These are phyloP conservation scores for Phytophthora tentaculata DNA, from an alignment of 352 stramenopile genomes.

Conservation along the genomic window DNA sequence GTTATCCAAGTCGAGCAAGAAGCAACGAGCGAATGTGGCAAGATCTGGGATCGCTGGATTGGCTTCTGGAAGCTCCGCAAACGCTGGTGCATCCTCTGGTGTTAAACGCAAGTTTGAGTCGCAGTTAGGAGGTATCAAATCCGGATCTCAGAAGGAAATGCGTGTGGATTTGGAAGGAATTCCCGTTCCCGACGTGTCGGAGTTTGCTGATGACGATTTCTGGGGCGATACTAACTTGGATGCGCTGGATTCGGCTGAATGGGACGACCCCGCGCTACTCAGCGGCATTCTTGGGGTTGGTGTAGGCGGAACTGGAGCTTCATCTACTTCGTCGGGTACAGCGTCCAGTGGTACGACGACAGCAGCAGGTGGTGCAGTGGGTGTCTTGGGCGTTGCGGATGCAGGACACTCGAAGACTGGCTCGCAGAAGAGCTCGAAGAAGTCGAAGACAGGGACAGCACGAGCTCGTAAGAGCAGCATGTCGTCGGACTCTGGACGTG, in stretches of 20 bases:
- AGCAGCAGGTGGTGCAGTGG: not conserved
- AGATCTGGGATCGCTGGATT: slow-evolving; percentile 18
- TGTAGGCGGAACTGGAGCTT: slow-evolving; percentile 25
- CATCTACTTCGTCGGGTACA: slow-evolving; percentile 33
- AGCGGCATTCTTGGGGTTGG: slow-evolving; percentile 59
- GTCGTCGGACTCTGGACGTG: slow-evolving; percentile 54
- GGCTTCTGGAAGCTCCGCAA: slow-evolving; percentile 11
- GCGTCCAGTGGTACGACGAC: slow-evolving; percentile 20
- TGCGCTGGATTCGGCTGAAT: slow-evolving; percentile 81
- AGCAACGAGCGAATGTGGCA: slow-evolving; percentile 47
- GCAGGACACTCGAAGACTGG: slow-evolving; percentile 22
- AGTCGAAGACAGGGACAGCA: slow-evolving; percentile 54
- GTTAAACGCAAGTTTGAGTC: slow-evolving; percentile 81
- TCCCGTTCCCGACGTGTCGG: slow-evolving; percentile 67
- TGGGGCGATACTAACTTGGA: slow-evolving; percentile 90
- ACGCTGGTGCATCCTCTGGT: slow-evolving; percentile 25
- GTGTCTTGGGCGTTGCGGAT: slow-evolving; percentile 5
- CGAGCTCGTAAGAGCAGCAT: slow-evolving; percentile 68
- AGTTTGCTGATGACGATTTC: slow-evolving; percentile 89
- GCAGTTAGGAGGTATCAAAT: slow-evolving; percentile 38
- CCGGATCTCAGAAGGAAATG: slow-evolving; percentile 58
- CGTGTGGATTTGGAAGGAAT: slow-evolving; percentile 82
- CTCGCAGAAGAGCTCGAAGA: slow-evolving; percentile 54
- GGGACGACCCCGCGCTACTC: slow-evolving; percentile 80
- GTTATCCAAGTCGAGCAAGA: slow-evolving; percentile 59